Conservation (phyloP, 495 filamentous ascomycete species). For the Xylaria sp. region DNA sequence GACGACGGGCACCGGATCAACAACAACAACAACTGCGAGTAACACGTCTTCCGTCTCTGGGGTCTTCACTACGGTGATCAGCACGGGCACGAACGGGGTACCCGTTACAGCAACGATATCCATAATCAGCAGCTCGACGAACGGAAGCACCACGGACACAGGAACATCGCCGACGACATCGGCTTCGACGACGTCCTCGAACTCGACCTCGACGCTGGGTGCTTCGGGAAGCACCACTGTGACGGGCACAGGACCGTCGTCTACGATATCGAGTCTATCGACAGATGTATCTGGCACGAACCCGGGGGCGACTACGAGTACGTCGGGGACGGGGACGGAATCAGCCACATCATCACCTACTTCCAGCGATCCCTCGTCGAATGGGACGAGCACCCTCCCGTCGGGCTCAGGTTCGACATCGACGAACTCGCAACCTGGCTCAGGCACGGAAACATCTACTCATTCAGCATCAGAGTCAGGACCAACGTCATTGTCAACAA, state of each 20-base stretch:
- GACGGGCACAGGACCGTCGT: neutral
- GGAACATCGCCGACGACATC: neutral
- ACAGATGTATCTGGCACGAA: slow-evolving; percentile 7
- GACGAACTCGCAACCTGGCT: slow-evolving; percentile 15
- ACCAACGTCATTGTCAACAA: neutral
- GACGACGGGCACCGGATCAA: neutral
- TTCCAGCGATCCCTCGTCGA: neutral
- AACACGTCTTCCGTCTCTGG: neutral
- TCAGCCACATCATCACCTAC: slow-evolving; percentile 19
- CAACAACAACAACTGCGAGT: neutral
- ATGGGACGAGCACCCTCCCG: slow-evolving; percentile 13
- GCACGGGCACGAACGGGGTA: neutral
- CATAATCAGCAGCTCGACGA: neutral
- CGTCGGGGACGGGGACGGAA: neutral
- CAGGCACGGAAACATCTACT: neutral
- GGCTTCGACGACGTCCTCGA: neutral
- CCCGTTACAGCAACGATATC: slow-evolving; percentile 7
- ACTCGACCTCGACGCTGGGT: slow-evolving; percentile 7
- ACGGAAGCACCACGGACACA: neutral
- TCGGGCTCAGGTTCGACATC: slow-evolving; percentile 7
- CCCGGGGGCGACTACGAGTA: neutral
- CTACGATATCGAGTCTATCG: neutral
- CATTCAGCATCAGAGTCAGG: neutral
- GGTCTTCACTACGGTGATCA: neutral
- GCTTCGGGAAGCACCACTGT: neutral